Conservation (phyloP, 768 basidiomycete genomes). For the Gloeophyllum trabeum region DNA sequence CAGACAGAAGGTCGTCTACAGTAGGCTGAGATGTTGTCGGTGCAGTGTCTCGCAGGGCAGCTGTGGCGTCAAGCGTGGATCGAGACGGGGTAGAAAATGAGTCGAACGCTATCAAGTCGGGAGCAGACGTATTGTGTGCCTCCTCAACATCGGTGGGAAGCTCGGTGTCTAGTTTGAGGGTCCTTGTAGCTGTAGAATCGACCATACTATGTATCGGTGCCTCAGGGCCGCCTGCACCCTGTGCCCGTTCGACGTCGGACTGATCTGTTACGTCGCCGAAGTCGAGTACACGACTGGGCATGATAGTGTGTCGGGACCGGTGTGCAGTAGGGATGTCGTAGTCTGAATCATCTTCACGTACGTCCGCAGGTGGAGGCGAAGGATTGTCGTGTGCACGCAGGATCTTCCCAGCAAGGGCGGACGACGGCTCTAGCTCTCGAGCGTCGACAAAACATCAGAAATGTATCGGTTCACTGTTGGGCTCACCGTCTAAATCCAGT, state of each 20-base stretch:
- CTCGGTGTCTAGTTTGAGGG: not conserved
- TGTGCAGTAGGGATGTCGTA: too few relatives aligned
- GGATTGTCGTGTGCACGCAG: slow-evolving; percentile 67
- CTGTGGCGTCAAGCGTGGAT: too few relatives aligned
- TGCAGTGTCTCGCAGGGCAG: not conserved
- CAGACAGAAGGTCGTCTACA: slow-evolving; percentile 14
- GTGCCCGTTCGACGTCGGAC: not conserved
- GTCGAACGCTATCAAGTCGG: slow-evolving; percentile 30
- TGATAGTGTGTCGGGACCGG: too few relatives aligned
- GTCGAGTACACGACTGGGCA: not conserved
- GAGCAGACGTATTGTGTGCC: not conserved
- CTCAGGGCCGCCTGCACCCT: not conserved
- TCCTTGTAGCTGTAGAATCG: too few relatives aligned
- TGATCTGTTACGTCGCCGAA: not conserved
- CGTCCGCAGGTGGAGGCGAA: slow-evolving; percentile 44
- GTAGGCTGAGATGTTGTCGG: slow-evolving; percentile 4
- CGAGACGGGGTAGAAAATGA: slow-evolving; percentile 21
- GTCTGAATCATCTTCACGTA: slow-evolving; percentile 9
- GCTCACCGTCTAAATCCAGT: too few relatives aligned
- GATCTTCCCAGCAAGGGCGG: slow-evolving; percentile 52
- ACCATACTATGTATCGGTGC: too few relatives aligned
- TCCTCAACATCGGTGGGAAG: not conserved
- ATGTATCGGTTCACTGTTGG: too few relatives aligned
- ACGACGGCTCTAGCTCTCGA: slow-evolving; percentile 44
- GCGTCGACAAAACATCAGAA: too few relatives aligned